phyloP scores from a whole-genome alignment of 106 monocot species.

The Dendrobium catenatum region DNA sequence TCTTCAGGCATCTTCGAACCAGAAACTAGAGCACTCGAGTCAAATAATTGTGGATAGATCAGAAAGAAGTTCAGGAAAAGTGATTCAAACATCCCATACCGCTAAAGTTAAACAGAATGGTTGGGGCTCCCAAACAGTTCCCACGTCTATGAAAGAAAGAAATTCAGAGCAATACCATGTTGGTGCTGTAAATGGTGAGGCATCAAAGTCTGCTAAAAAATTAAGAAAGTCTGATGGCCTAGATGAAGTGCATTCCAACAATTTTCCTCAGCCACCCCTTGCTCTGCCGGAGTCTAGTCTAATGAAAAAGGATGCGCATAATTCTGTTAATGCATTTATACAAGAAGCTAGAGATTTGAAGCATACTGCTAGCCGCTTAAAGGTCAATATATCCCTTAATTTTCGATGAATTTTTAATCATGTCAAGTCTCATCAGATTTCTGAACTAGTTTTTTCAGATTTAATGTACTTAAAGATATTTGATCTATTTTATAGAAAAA shows the following conservation, averaged over 20 bases:
- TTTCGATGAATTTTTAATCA: not conserved
- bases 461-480: not conserved
- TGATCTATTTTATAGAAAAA: not conserved
- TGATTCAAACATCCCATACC: conserved; percentile 5
- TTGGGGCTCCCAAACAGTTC: not conserved
- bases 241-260: too few species aligned
- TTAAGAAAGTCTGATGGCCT: conserved; percentile 21
- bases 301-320: conserved; percentile 38
- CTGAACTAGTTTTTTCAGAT: not conserved
- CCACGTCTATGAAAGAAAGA: conserved; percentile 22
- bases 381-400: conserved; percentile 10
- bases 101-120: too few species aligned
- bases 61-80: conserved; percentile 23
- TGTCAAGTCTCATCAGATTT: too few species aligned
- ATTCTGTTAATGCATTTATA: conserved; percentile 31
- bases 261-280: too few species aligned
- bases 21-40: conserved; percentile 13
- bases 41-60: conserved; percentile 12
- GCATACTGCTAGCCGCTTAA: conserved; percentile 24
- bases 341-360: conserved; percentile 35
- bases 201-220: conserved; percentile 18
- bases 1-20: conserved; percentile 11
- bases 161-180: conserved; percentile 17
- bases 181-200: conserved; percentile 27
- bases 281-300: conserved; percentile 17